Base-by-base conservation (phyloP, 495 filamentous ascomycete species). In the Aspergillus egyptiacus region DNA sequence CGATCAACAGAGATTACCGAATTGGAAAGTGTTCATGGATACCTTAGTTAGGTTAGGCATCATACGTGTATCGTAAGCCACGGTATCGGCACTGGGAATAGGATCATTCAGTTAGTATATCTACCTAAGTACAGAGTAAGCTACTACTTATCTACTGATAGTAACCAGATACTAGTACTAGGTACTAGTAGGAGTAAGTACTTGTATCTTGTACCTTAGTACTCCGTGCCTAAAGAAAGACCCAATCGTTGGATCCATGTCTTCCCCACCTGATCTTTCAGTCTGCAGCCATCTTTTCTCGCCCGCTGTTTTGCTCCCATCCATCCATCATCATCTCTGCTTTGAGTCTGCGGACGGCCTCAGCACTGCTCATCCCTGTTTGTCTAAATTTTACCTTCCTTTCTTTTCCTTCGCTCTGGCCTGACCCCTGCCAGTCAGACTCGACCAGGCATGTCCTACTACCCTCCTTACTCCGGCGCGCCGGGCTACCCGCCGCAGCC, bases 401-500 rank as follows among this genome's bases (percentile, higher is more conserved):
- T 41, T 23, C 25, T 35, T 48, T 24, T 19, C 17, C 32, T n/a
- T n/a, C n/a, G n/a, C n/a, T n/a, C n/a, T 49, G 54, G 51, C 19
- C 30, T 36, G 22, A n/a, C 32, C 30, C 19, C 30, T 36, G 22
- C 6, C 32, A 19, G 32, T 46, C 30, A 34, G 20, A 34, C 20
- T 41, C 19, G 15, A 34, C 27, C 11, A 31, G 27, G 9, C 20
- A 79, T 79, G 75, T 79, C 75, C 47, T 77, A 73, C 52, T 79
- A 77, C 50, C 73, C 72, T 25, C 68, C 72, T 27, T 72, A 73
- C 48, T 62, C 62, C 34, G 72, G 69, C 35, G 55, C 63, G 35
- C 70, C 74, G 53, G 71, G 70, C 32, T 77, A 79, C 55, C 73
- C 72, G 56, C 72, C 74, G 50, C 73, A 75, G 52, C 66, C 53